Evolutionary conservation across 805 yeast genomes (phyloP), one percentile per base, ranked within the genome.

Genomic region (Diddensiella santjacobensis): DNA sequence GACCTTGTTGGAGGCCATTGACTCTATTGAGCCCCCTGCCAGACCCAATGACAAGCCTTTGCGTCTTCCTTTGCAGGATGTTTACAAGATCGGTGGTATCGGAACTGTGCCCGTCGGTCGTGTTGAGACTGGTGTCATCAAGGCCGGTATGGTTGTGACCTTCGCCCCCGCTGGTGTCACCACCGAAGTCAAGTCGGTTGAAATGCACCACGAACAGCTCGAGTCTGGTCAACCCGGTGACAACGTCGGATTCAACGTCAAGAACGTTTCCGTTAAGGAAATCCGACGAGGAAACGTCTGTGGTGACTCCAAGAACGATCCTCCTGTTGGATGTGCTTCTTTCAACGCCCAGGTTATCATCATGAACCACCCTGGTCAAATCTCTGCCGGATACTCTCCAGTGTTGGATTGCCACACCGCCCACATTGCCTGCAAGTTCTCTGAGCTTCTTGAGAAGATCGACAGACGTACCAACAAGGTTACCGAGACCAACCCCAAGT

Each of bases 401-500:
- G 93, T 87, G 60, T 78, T 87, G 68, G 93, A 87, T 75, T 84
- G 95, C 87, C 78, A 87, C 84, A 87, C 93, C 64, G 89, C 91
- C 66, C 95, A 87, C 79, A 85, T 84, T 75, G 91, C 95, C 66
- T 87, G 93, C 76, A 83, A 79, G 74, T 84, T 87, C 78, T 84
- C 81, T 67, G 80, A 81, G 67, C 81, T 87, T 64, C 61, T 84
- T 60, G 82, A 81, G 73, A 83, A 87, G 83, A 84, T 86, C 67
- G 95, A 87, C 82, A 84, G 90, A 77, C 83, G 90, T 75, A 83
- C 96, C 66, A 95, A 95, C 77, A 87, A 91, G 85, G 77, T 78
- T 70, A 73, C 83, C 67, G 95, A 88, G 81, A 90, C 84, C 68
- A 73, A 77, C 66, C 96, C 96, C 66, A 90, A 91, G 71, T 87